phyloP scores from a whole-genome alignment of 108 stramenopile species.

The Cyclotella choctawhatcheeana region DNA sequence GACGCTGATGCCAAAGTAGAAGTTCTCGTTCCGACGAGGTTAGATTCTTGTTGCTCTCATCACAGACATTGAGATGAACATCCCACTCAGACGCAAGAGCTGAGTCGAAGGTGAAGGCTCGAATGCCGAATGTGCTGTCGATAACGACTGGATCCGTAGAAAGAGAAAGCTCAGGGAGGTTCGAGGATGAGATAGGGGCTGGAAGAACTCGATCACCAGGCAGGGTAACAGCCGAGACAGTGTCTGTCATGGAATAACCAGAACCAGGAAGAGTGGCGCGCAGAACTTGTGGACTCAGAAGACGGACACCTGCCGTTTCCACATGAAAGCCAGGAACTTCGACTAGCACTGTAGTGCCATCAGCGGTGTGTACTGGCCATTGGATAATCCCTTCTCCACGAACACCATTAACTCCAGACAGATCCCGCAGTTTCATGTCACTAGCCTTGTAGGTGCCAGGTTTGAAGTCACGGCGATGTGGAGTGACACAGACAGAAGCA shows the following conservation, averaged over 20 bases:
- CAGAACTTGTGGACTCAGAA: constrained; percentile 39
- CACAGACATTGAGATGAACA: neutral
- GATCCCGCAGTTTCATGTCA: constrained; percentile 18
- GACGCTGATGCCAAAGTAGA: constrained; percentile 6
- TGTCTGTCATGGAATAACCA: neutral
- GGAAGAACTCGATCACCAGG: neutral
- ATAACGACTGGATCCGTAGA: too few relatives aligned
- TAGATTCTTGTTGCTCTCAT: constrained; percentile 5
- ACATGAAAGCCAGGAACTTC: constrained; percentile 28
- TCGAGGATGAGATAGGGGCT: neutral
- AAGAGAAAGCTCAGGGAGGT: neutral
- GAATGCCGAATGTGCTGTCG: neutral
- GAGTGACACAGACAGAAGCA: constrained; percentile 33
- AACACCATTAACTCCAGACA: constrained; percentile 21
- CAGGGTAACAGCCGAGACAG: neutral
- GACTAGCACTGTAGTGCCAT: neutral
- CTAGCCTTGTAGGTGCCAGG: constrained; percentile 6
- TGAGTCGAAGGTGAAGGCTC: neutral
- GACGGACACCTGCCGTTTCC: constrained; percentile 22
- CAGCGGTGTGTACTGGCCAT: constrained; percentile 8
- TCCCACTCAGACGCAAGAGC: too few relatives aligned
- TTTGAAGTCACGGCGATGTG: constrained; percentile 18
- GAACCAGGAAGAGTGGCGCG: constrained; percentile 32
- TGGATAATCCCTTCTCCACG: constrained; percentile 23
- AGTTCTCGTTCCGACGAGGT: neutral